Percentiles rank a stretch among this genome's conserved stretches.
phyloP scores from a whole-genome alignment of 441 rosid genomes.

The Erodium moschatum region DNA sequence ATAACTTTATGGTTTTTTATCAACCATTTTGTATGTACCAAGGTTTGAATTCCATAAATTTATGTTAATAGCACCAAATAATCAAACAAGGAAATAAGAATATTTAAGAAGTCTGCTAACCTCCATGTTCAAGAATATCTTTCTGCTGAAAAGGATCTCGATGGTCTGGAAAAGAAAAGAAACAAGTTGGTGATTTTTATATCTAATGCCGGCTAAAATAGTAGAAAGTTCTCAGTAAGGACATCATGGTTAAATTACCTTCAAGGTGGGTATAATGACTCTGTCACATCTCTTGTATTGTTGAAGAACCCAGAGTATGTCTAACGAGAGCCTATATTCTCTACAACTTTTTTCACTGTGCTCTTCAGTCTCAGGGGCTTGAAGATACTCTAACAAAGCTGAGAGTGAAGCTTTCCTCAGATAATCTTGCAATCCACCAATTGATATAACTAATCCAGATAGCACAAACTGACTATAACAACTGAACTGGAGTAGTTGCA shows the following conservation, averaged over 20 bases:
- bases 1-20: no score
- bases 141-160: slow-evolving; percentile 60
- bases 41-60: no score
- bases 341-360: slow-evolving; percentile 32
- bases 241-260: slow-evolving; percentile 35
- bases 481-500: slow-evolving; percentile 48
- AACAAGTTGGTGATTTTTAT: background rate
- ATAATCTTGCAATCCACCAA: slow-evolving; percentile 92
- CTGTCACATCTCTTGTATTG: slow-evolving; percentile 68
- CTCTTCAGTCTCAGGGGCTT: slow-evolving; percentile 37
- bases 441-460: slow-evolving; percentile 81
- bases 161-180: slow-evolving; percentile 51
- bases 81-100: background rate
- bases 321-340: slow-evolving; percentile 44
- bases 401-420: slow-evolving; percentile 58
- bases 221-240: background rate
- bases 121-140: slow-evolving; percentile 62
- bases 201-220: background rate
- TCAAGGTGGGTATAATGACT: slow-evolving; percentile 73
- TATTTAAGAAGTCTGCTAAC: slow-evolving; percentile 32
- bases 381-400: slow-evolving; percentile 71
- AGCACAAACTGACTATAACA: slow-evolving; percentile 62
- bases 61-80: background rate
- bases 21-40: no score
- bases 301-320: slow-evolving; percentile 75